Base-by-base conservation (phyloP, 2,329 filamentous ascomycete genomes). In the Trichoderma brevicompactum region DNA sequence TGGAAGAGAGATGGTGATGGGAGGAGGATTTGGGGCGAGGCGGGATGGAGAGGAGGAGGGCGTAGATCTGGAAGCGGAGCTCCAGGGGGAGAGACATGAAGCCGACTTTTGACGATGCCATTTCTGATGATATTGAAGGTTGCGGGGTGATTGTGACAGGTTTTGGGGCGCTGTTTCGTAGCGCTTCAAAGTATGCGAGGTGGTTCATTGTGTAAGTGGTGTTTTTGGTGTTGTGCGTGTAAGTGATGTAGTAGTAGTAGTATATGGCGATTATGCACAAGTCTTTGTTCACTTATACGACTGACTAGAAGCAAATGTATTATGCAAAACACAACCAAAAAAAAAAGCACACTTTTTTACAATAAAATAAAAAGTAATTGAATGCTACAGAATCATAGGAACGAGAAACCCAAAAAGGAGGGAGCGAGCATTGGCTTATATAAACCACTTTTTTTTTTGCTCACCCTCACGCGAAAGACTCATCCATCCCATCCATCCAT, bases 51-150 rank as follows among this genome's bases (percentile, higher is more conserved):
- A 83, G 79, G 58, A 83, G 80, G 67, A 78, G 71, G 23, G 71
- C 65, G 74, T 82, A 82, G 68, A 83, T 80, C 63, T 82, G 76
- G 65, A 81, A 76, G 44, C 81, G 80, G 69, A 83, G 74, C 70
- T 83, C 81, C 54, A 78, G 69, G 40, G 80, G 80, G 28, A 83
- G 75, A 60, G 74, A 73, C 44, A 83, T 75, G 68, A 83, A 72
- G 55, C 69, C 46, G 53, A 54, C 49, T 19, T 34, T 53, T 34
- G 48, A 2, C 43, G 59, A 12, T 23, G 38, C 7, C 41, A 43
- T 46, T n/a, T 15, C 13, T 34, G 48, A n/a, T 38, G 43, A 2
- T 43, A 19, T 13, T 50, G 36, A 5, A n/a, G n/a, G n/a, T n/a
- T n/a, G n/a, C n/a, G n/a, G n/a, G 40, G 49, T 36, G 48, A 53